Evolutionary conservation across 1,139 yeast species (phyloP).

Genomic region (Magnusiomyces paraingens): DNA sequence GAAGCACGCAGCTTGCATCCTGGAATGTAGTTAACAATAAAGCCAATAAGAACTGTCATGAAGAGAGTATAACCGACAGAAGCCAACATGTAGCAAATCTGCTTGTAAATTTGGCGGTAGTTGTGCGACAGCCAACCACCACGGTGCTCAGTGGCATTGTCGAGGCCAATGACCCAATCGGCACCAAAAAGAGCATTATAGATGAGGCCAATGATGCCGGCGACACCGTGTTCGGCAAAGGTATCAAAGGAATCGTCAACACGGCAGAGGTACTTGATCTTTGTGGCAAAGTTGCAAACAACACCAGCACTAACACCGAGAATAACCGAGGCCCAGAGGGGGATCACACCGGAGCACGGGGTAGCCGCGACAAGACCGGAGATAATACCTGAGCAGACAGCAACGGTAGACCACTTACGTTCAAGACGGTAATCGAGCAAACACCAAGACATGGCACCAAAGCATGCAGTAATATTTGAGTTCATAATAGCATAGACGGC

Average conservation of each 20-base stretch:
- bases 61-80: conserved; percentile 68
- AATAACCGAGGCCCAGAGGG: conserved; percentile 85
- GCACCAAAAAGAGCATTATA: conserved; percentile 88
- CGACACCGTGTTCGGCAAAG: conserved; percentile 96
- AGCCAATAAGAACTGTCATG: conserved; percentile 72
- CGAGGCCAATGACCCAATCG: conserved; percentile 83
- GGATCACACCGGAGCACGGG: conserved; percentile 86
- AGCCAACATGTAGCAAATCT: conserved; percentile 75
- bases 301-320: conserved; percentile 77
- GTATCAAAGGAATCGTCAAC: conserved; percentile 95
- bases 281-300: conserved; percentile 85
- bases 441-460: conserved; percentile 93
- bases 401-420: conserved; percentile 90
- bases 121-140: conserved; percentile 95
- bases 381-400: conserved; percentile 89
- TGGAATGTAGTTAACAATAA: conserved; percentile 70
- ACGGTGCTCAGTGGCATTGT: conserved; percentile 61
- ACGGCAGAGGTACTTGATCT: conserved; percentile 68
- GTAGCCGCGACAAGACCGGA: conserved; percentile 97
- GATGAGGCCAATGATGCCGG: conserved; percentile 82
- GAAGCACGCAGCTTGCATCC: conserved; percentile 73
- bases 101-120: conserved; percentile 86
- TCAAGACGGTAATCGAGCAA: conserved; percentile 81
- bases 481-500: conserved; percentile 85
- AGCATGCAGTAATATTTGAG: conserved; percentile 81